Percentiles rank a stretch among this genome's conserved stretches.
Evolutionary conservation across 2,329 filamentous ascomycete genomes (phyloP).

Genomic region (Pseudocercospora crystallina): DNA sequence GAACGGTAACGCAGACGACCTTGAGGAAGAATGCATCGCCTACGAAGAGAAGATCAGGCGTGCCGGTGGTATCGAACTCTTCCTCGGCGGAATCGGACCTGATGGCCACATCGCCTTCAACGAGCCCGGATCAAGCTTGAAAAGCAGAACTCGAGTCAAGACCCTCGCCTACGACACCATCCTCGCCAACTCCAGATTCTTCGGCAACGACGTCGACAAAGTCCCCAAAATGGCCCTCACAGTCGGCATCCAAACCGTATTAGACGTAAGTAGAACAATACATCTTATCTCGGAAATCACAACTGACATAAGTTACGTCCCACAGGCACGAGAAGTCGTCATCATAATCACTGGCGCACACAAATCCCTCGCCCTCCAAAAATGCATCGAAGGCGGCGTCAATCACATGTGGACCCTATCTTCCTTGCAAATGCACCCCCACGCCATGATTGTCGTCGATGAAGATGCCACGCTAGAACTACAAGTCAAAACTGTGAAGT

Average conservation of each 20-base stretch:
- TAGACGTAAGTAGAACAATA: constrained; percentile 55
- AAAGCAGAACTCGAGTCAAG: constrained; percentile 78
- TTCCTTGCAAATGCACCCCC: constrained; percentile 74
- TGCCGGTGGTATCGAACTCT: constrained; percentile 78
- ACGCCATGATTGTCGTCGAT: constrained; percentile 80
- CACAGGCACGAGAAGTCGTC: constrained; percentile 71
- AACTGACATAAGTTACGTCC: constrained; percentile 19
- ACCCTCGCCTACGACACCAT: constrained; percentile 86
- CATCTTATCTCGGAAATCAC: background rate
- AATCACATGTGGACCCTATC: constrained; percentile 93
- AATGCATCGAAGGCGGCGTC: constrained; percentile 76
- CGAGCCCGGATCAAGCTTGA: constrained; percentile 77
- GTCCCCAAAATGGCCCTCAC: constrained; percentile 82
- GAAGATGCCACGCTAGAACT: constrained; percentile 62
- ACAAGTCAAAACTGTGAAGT: constrained; percentile 47
- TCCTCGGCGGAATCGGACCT: constrained; percentile 79
- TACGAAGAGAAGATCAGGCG: constrained; percentile 77
- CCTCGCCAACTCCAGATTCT: constrained; percentile 81
- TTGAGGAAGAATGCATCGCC: constrained; percentile 72
- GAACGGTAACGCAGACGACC: constrained; percentile 74
- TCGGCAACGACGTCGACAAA: constrained; percentile 68
- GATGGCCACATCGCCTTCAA: constrained; percentile 92
- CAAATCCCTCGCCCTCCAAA: constrained; percentile 76
- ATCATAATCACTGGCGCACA: constrained; percentile 79
- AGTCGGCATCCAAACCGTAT: constrained; percentile 78